These are phyloP conservation scores for Penicillium brasilianum DNA, from an alignment of 2,329 filamentous ascomycete genomes.

Conservation along the genomic window DNA sequence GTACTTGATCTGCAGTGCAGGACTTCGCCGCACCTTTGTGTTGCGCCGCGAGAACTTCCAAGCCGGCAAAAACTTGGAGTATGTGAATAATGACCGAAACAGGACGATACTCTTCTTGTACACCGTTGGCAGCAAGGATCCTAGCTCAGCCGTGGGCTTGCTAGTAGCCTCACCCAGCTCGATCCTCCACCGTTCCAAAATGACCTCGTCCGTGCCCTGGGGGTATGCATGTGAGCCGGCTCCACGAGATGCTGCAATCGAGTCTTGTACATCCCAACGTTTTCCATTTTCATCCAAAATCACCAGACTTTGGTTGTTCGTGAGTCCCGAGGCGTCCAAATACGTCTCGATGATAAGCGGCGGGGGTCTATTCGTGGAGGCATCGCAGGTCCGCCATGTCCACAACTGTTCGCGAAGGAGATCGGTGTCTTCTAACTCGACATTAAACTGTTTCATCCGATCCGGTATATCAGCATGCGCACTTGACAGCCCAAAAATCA, in stretches of 20 bases:
- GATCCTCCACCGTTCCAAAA: slow-evolving; percentile 90
- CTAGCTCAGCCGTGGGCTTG: slow-evolving; percentile 61
- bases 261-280: slow-evolving; percentile 88
- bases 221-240: slow-evolving; percentile 50
- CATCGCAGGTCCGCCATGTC: slow-evolving; percentile 80
- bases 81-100: slow-evolving; percentile 85
- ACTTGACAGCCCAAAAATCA: background rate
- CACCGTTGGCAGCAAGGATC: slow-evolving; percentile 74
- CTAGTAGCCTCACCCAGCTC: slow-evolving; percentile 70
- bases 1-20: slow-evolving; percentile 74
- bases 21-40: slow-evolving; percentile 69
- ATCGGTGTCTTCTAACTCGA: slow-evolving; percentile 91
- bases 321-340: slow-evolving; percentile 77
- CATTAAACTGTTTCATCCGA: slow-evolving; percentile 74
- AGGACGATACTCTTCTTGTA: slow-evolving; percentile 98
- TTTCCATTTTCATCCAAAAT: slow-evolving; percentile 87
- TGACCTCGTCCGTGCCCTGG: slow-evolving; percentile 68
- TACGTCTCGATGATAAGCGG: slow-evolving; percentile 90
- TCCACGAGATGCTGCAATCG: slow-evolving; percentile 68
- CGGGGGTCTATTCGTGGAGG: slow-evolving; percentile 75
- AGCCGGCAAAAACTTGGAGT: slow-evolving; percentile 79
- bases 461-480: slow-evolving; percentile 7
- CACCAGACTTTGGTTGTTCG: slow-evolving; percentile 83
- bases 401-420: slow-evolving; percentile 80
- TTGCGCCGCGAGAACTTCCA: slow-evolving; percentile 82